These are phyloP conservation scores for Limnomonas spitsbergensis DNA, from an alignment of 139 green algal genomes.

Conservation along the genomic window DNA sequence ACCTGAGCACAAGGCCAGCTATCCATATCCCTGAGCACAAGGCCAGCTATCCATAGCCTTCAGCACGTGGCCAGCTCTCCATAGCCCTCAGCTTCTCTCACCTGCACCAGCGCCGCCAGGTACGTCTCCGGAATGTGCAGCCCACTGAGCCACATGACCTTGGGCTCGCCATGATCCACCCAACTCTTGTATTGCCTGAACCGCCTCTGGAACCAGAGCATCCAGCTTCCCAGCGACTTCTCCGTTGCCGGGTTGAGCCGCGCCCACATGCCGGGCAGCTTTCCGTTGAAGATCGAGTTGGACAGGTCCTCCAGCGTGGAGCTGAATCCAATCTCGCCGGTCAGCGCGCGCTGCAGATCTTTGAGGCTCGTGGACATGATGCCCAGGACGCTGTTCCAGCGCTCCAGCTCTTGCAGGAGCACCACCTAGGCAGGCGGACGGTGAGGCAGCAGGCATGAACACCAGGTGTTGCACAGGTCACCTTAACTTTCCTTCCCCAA, in stretches of 20 bases:
- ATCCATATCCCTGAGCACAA: too few species aligned
- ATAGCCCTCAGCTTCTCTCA: too few species aligned
- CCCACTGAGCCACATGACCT: constrained; percentile 81
- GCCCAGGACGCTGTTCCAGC: constrained; percentile 67
- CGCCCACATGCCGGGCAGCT: constrained; percentile 74
- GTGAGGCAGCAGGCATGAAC: background rate
- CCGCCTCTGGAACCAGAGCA: constrained; percentile 74
- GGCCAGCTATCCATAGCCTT: too few species aligned
- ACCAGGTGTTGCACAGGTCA: too few species aligned
- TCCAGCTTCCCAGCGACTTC: constrained; percentile 78
- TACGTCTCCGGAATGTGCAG: constrained; percentile 86
- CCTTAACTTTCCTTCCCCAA: too few species aligned
- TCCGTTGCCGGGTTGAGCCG: constrained; percentile 70
- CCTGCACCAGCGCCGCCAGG: constrained; percentile 72
- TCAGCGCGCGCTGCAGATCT: constrained; percentile 72
- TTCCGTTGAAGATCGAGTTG: constrained; percentile 69
- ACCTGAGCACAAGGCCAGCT: too few species aligned
- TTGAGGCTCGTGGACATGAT: constrained; percentile 67
- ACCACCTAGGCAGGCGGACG: constrained; percentile 45
- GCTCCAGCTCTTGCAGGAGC: constrained; percentile 82
- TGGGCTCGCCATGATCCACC: constrained; percentile 72
- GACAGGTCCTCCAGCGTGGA: constrained; percentile 69
- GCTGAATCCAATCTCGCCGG: constrained; percentile 80
- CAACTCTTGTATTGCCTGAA: constrained; percentile 71
- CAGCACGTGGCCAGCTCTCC: too few species aligned